These are phyloP conservation scores for Eucalyptus fibrosa DNA, from an alignment of 345 rosid genomes.

Conservation along the genomic window DNA sequence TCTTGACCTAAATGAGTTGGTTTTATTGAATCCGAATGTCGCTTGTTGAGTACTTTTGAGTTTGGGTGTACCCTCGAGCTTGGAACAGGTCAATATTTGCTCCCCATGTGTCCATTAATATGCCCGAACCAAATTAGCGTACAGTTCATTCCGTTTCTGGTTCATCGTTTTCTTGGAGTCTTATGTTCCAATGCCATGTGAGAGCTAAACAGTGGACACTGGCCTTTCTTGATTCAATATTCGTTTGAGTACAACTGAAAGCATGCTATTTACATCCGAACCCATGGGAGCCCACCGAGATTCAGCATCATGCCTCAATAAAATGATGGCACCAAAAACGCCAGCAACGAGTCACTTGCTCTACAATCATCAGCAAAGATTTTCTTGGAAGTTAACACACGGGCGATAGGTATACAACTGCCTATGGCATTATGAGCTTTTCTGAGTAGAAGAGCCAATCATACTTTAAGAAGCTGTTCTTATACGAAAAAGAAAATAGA, in stretches of 20 bases:
- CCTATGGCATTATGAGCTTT: background rate
- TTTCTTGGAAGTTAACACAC: background rate
- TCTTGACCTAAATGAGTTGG: no score
- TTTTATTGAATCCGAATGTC: no score
- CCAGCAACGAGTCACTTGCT: conserved; percentile 67
- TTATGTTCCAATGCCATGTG: no score
- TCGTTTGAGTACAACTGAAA: conserved; percentile 41
- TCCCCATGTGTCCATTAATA: no score
- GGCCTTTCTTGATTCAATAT: conserved; percentile 72
- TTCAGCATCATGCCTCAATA: conserved; percentile 57
- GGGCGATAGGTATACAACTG: background rate
- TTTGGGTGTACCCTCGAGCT: no score
- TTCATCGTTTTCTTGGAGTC: no score
- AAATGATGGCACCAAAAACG: conserved; percentile 28
- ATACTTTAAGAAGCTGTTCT: background rate
- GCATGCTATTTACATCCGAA: conserved; percentile 26
- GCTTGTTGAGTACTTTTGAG: no score
- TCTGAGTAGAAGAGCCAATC: background rate
- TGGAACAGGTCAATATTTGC: no score
- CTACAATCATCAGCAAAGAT: conserved; percentile 14
- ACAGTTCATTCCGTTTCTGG: no score
- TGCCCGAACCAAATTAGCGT: no score
- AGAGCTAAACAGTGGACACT: conserved; percentile 1
- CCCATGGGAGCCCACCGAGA: conserved; percentile 66
- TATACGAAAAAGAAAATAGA: no score